phyloP scores from a whole-genome alignment of 202 grass and related monocot genomes.

The Zizania palustris region DNA sequence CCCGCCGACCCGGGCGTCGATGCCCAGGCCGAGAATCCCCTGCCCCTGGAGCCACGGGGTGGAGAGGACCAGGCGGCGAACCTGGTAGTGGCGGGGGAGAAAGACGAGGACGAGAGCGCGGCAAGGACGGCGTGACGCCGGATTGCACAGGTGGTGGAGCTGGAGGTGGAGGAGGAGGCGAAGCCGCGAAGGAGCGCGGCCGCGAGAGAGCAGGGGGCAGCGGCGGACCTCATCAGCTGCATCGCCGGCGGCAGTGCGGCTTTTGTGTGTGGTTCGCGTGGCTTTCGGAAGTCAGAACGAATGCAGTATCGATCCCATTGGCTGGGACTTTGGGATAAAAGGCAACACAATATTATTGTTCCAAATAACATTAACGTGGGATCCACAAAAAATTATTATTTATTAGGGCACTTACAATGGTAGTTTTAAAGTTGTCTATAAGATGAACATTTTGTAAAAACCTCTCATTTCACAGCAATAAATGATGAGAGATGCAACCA shows the following conservation, averaged over 20 bases:
- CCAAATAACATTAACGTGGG: no score
- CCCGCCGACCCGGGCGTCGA: conserved; percentile 49
- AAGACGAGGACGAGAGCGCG: conserved; percentile 15
- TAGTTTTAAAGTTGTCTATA: no score
- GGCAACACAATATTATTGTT: no score
- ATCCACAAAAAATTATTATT: no score
- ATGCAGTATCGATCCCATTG: background rate
- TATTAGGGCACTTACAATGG: no score
- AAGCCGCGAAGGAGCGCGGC: conserved; percentile 31
- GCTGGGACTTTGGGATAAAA: background rate
- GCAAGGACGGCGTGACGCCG: conserved; percentile 34
- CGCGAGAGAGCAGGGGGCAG: conserved; percentile 41
- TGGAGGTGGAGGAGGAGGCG: conserved; percentile 23
- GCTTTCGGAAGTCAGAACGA: background rate
- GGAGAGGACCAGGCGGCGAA: background rate
- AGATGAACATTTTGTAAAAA: no score
- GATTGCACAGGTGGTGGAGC: conserved; percentile 19
- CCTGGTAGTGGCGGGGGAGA: background rate
- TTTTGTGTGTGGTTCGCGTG: background rate
- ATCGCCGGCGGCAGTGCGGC: background rate
- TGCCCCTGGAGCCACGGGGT: background rate
- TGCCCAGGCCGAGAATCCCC: conserved; percentile 39
- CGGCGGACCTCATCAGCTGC: conserved; percentile 55
- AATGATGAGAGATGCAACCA: no score
- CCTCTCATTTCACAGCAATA: no score